Percentiles rank a stretch among this genome's conserved stretches.
Conservation (phyloP, 345 rosid species). For the Ceriops decandra region DNA sequence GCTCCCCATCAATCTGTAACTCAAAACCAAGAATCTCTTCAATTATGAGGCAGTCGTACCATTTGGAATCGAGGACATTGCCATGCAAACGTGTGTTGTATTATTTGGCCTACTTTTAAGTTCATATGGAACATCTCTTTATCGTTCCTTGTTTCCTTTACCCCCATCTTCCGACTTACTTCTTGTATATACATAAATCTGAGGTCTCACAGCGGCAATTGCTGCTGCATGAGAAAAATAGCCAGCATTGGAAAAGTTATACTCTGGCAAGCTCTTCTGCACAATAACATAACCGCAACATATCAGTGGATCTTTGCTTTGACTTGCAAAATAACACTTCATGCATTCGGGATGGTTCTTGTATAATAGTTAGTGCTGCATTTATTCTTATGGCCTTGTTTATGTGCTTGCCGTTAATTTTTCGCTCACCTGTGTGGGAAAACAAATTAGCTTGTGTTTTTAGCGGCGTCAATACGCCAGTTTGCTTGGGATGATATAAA, state of each 20-base stretch:
- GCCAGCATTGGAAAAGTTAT: background rate
- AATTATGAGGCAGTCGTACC: background rate
- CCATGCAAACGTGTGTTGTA: slow-evolving; percentile 1
- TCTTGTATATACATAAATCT: slow-evolving; percentile 25
- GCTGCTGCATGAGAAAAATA: slow-evolving; percentile 5
- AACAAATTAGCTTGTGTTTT: too few relatives aligned
- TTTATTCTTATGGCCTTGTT: too few relatives aligned
- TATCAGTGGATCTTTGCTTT: background rate
- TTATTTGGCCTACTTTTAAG: slow-evolving; percentile 6
- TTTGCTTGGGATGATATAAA: too few relatives aligned
- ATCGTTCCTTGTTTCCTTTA: too few relatives aligned
- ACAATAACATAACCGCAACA: background rate
- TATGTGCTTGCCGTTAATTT: too few relatives aligned
- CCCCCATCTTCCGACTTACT: background rate
- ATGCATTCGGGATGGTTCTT: background rate
- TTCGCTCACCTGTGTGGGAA: too few relatives aligned
- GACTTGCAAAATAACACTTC: background rate
- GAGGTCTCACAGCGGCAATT: slow-evolving; percentile 11
- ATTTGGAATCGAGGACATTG: too few relatives aligned
- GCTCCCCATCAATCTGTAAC: slow-evolving; percentile 7
- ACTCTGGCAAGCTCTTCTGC: background rate
- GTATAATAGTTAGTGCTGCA: too few relatives aligned
- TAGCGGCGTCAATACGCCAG: too few relatives aligned
- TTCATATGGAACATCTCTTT: too few relatives aligned
- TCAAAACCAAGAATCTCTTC: slow-evolving; percentile 6